phyloP scores from a whole-genome alignment of 2,329 filamentous ascomycete species.

The Hymenoscyphus linearis region DNA sequence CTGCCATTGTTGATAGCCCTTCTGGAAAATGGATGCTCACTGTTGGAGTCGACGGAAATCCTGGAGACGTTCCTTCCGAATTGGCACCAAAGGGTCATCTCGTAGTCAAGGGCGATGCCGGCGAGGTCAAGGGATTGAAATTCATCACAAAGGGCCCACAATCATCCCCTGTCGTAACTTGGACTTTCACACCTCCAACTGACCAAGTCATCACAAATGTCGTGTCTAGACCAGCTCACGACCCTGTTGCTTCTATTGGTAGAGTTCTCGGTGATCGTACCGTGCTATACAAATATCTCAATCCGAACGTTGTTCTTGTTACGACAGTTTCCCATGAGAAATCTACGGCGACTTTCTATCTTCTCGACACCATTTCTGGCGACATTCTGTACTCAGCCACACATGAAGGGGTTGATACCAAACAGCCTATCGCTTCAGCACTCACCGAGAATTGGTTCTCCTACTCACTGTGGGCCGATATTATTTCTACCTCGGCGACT shows the following conservation, averaged over 20 bases:
- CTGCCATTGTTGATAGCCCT: conserved; percentile 48
- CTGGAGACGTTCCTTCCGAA: conserved; percentile 41
- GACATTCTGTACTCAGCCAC: conserved; percentile 66
- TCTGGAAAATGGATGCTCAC: conserved; percentile 50
- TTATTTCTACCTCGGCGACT: conserved; percentile 52
- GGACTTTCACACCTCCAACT: conserved; percentile 65
- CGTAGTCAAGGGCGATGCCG: conserved; percentile 45
- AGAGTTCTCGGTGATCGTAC: conserved; percentile 85
- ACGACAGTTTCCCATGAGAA: conserved; percentile 58
- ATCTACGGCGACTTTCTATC: conserved; percentile 63
- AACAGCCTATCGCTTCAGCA: conserved; percentile 67
- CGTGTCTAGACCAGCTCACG: conserved; percentile 64
- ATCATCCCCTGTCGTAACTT: conserved; percentile 45
- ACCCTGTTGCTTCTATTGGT: conserved; percentile 91
- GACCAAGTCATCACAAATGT: conserved; percentile 65
- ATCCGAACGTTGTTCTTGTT: conserved; percentile 76
- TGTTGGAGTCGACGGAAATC: conserved; percentile 45
- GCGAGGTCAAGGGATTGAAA: conserved; percentile 50
- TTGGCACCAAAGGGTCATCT: conserved; percentile 48
- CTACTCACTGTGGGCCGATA: conserved; percentile 69
- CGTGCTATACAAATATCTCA: conserved; percentile 97
- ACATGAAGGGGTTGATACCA: conserved; percentile 68
- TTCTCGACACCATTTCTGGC: conserved; percentile 83
- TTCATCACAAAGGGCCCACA: conserved; percentile 42
- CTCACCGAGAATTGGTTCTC: conserved; percentile 94